Evolutionary conservation across 1,139 yeast genomes (phyloP), one percentile per base, ranked within the genome.

Genomic region (Eremothecium sinecaudum): DNA sequence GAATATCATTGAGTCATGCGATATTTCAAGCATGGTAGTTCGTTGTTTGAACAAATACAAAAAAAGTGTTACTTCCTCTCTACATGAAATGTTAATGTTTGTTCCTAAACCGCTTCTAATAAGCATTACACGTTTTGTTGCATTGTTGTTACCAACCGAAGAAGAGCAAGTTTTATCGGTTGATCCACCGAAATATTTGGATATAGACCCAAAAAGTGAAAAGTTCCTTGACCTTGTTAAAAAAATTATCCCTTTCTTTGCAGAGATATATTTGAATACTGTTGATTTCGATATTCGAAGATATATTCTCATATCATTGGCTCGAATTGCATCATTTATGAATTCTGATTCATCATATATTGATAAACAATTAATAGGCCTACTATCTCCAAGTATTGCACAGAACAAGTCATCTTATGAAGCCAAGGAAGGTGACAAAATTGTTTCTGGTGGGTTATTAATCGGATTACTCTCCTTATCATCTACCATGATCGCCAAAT

Each of bases 241-340:
- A 31, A 66, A 67, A 5, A 53, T 78, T 2, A 69, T 79, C 53
- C 71, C 78, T 0, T 51, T 83, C n/a, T 56, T 86, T 34, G 60
- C 81, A 20, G 75, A 74, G 39, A 68, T 86, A 12, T 86, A 80
- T 51, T 76, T 81, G 28, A 78, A 93, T 2, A 70, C 92, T 1
- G 79, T 82, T 53, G 86, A 82, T 43, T 69, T 67, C 39, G 72
- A 71, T 16, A 65, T 82, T 12, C 70, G 94, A 38, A 67, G 77
- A 37, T 66, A 71, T 35, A 74, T 74, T 1, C 59, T 83, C 24
- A 61, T 77, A 5, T 66, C 75, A 16, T 51, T 84, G 15, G 60
- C 74, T 23, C 69, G 86, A 42, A 65, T 79, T 14, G 59, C 49
- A 2, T 41, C 53, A 1, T 50, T 57, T 9, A 33, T 55, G 8